Conservation (phyloP, 169 alveolate genomes). For the Eimeria tenella region DNA sequence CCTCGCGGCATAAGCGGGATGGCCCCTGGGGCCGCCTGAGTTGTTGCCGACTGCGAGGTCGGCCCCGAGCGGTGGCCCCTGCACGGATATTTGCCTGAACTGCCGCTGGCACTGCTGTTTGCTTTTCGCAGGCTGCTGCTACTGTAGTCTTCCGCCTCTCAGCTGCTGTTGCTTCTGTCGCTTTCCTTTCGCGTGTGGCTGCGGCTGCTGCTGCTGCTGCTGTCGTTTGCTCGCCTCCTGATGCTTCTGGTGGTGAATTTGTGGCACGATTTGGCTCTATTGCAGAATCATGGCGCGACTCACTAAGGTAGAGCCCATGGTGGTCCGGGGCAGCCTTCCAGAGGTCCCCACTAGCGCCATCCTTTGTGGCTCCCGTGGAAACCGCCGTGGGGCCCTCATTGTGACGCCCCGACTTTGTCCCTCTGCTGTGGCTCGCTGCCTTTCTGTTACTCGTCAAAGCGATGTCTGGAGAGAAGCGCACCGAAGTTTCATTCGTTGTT, state of each 20-base stretch:
- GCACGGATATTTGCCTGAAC: too few species aligned
- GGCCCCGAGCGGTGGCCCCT: not conserved
- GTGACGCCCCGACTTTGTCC: too few species aligned
- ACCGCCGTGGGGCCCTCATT: not conserved
- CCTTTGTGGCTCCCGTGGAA: not conserved
- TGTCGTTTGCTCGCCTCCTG: not conserved
- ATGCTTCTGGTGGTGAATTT: not conserved
- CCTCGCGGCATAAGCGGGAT: not conserved
- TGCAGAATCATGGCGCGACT: not conserved
- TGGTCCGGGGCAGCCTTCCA: not conserved
- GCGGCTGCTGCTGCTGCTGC: not conserved
- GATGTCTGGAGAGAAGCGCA: not conserved
- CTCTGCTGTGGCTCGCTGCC: too few species aligned
- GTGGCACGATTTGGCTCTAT: not conserved
- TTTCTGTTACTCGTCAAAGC: too few species aligned
- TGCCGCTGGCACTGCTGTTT: too few species aligned
- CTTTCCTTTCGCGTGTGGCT: not conserved
- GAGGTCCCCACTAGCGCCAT: not conserved
- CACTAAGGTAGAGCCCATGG: not conserved
- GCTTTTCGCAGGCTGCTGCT: not conserved
- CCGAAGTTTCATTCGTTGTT: not conserved
- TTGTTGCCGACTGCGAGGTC: not conserved
- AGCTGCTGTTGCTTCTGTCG: not conserved
- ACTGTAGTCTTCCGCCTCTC: not conserved
- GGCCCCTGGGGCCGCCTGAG: not conserved